Percentiles rank a stretch among this genome's conserved stretches.
Evolutionary conservation across 441 rosid species (phyloP).

Genomic region (Erodium texanum): DNA sequence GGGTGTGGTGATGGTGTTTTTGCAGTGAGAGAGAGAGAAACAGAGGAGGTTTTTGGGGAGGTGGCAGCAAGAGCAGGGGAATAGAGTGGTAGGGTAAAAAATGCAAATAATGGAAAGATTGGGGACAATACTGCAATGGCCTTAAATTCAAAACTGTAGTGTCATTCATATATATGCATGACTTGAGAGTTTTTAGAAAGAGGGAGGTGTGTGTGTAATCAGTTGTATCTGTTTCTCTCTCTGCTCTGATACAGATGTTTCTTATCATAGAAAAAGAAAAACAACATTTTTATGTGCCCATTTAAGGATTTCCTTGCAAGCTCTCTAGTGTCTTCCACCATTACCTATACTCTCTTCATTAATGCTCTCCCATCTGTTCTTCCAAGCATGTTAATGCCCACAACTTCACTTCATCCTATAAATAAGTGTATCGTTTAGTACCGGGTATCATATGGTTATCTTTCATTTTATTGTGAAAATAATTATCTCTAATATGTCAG

Average conservation of each 20-base stretch:
- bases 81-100: neutral
- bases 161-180: no score
- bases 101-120: neutral
- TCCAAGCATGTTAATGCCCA: neutral
- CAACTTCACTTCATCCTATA: neutral
- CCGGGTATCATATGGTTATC: no score
- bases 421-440: no score
- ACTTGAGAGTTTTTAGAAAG: no score
- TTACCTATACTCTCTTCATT: neutral
- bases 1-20: neutral
- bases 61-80: neutral
- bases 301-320: neutral
- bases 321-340: neutral
- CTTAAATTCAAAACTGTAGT: neutral
- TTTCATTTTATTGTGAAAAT: no score
- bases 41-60: neutral
- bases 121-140: neutral
- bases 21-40: conserved; percentile 6
- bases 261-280: neutral
- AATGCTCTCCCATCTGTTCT: neutral
- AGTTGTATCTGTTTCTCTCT: neutral
- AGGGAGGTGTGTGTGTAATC: neutral
- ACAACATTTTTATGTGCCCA: neutral
- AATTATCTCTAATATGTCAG: no score
- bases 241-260: neutral